phyloP scores from a whole-genome alignment of 208 protist species.

The Trichomonas tenax region DNA sequence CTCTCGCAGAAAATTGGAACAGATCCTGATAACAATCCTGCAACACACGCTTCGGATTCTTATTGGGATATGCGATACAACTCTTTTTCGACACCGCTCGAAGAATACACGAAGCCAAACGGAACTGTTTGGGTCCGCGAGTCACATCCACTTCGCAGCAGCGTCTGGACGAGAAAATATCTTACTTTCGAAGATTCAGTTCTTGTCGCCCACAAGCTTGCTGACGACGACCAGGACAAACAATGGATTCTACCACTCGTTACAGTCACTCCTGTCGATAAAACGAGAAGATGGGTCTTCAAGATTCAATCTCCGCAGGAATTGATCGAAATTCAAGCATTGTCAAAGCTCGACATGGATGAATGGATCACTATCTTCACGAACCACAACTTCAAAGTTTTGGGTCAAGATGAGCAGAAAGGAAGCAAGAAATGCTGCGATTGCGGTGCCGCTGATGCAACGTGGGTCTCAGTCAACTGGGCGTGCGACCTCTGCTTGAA shows the following conservation, averaged over 20 bases:
- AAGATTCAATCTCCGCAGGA: neutral
- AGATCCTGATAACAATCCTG: neutral
- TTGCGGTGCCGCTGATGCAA: slow-evolving; percentile 4
- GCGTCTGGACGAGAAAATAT: neutral
- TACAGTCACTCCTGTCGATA: neutral
- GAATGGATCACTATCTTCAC: neutral
- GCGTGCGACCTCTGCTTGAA: neutral
- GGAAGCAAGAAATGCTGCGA: neutral
- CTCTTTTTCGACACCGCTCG: neutral
- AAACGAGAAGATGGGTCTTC: neutral
- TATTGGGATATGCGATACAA: neutral
- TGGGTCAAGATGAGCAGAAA: neutral
- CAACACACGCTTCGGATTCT: neutral
- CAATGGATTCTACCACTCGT: neutral
- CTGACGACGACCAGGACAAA: neutral
- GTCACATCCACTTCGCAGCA: neutral
- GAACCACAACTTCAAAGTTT: neutral
- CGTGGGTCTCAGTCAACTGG: neutral
- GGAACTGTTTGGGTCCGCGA: neutral
- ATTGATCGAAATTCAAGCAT: neutral
- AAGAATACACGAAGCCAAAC: neutral
- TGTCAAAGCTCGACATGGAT: neutral
- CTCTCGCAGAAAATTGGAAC: neutral
- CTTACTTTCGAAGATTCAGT: neutral
- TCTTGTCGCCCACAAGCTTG: neutral